phyloP scores from a whole-genome alignment of 2,329 filamentous ascomycete species.

The Neospermospora avenae region DNA sequence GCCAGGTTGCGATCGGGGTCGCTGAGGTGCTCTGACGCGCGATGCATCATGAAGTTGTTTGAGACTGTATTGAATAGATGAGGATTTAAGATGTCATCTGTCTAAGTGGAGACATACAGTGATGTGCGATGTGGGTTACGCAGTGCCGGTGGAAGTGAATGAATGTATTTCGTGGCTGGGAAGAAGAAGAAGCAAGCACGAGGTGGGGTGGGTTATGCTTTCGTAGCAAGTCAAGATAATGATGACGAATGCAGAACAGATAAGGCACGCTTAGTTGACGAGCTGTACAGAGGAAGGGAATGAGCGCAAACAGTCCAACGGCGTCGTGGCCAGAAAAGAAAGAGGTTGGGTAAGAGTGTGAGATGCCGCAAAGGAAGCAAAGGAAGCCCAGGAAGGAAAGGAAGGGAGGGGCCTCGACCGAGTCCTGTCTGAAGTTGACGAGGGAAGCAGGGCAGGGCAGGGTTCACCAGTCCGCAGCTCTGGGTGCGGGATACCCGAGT shows the following conservation, averaged over 20 bases:
- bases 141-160: conserved; percentile 14
- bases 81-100: neutral
- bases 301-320: neutral
- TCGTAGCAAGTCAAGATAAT: conserved; percentile 4
- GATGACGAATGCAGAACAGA: neutral
- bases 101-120: neutral
- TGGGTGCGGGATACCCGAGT: neutral
- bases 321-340: conserved; percentile 11
- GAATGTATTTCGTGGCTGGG: conserved; percentile 14
- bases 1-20: conserved; percentile 36
- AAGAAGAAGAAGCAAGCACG: conserved; percentile 1
- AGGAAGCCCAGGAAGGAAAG: too few relatives aligned
- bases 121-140: neutral
- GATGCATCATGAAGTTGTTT: conserved; percentile 29
- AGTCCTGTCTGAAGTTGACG: neutral
- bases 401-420: neutral
- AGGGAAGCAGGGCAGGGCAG: neutral
- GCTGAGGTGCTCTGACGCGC: conserved; percentile 33
- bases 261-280: conserved; percentile 2
- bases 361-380: too few relatives aligned
- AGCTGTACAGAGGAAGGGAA: conserved; percentile 19
- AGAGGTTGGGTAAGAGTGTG: too few relatives aligned
- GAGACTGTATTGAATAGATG: neutral
- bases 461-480: neutral
- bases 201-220: conserved; percentile 19